Evolutionary conservation across 805 yeast species (phyloP).

Genomic region (Metschnikowia cubensis): DNA sequence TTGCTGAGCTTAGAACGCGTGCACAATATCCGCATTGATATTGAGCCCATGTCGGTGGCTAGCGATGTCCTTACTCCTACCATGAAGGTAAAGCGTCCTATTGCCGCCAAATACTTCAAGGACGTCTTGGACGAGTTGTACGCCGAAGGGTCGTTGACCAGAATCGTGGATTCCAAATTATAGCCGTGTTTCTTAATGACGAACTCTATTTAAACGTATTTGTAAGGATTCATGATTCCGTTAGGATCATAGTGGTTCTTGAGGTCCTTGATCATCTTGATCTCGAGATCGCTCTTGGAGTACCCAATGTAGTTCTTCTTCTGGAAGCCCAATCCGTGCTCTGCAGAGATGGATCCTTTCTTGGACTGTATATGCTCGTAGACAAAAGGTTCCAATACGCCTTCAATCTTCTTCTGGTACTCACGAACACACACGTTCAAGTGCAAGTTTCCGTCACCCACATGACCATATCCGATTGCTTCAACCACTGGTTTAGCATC

Average conservation of each 20-base stretch:
- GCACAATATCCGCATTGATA: slow-evolving; percentile 47
- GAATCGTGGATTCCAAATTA: slow-evolving; percentile 18
- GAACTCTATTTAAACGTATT: slow-evolving; percentile 53
- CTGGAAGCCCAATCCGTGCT: slow-evolving; percentile 96
- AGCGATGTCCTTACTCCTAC: slow-evolving; percentile 69
- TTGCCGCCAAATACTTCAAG: slow-evolving; percentile 25
- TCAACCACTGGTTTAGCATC: slow-evolving; percentile 75
- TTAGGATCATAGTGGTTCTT: slow-evolving; percentile 88
- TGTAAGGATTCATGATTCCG: slow-evolving; percentile 90
- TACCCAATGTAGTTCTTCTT: slow-evolving; percentile 87
- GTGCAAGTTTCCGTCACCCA: slow-evolving; percentile 96
- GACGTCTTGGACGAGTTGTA: slow-evolving; percentile 9
- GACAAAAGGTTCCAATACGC: slow-evolving; percentile 85
- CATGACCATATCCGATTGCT: slow-evolving; percentile 96
- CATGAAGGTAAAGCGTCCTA: slow-evolving; percentile 43
- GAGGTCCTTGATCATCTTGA: slow-evolving; percentile 69
- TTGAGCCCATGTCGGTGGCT: slow-evolving; percentile 61
- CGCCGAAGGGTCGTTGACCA: slow-evolving; percentile 33
- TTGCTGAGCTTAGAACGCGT: slow-evolving; percentile 63
- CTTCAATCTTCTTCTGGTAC: slow-evolving; percentile 76
- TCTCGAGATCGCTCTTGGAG: slow-evolving; percentile 70
- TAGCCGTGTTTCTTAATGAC: slow-evolving; percentile 3
- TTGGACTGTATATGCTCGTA: slow-evolving; percentile 78
- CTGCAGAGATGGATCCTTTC: slow-evolving; percentile 92
- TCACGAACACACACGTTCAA: slow-evolving; percentile 87